Percentiles rank a stretch among this genome's conserved stretches.
Conservation (phyloP, 2,329 filamentous ascomycete species). For the Corinectria fuckeliana region DNA sequence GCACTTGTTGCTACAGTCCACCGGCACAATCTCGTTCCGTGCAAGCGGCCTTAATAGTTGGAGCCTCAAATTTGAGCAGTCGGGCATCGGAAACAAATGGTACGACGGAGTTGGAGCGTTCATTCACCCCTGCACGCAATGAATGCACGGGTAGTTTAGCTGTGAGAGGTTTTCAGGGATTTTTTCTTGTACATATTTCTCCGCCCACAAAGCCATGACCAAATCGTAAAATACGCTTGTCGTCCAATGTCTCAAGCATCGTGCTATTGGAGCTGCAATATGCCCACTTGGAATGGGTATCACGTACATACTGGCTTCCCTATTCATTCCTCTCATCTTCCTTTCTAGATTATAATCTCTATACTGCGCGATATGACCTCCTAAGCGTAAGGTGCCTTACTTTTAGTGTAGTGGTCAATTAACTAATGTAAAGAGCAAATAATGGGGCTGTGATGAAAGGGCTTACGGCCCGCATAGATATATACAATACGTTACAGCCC, state of each 20-base stretch:
- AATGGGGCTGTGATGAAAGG: no score
- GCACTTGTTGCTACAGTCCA: not conserved
- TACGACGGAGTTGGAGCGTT: conserved; percentile 11
- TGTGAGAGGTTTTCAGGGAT: not conserved
- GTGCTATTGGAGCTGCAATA: no score
- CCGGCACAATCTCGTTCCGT: conserved; percentile 1
- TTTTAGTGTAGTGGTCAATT: no score
- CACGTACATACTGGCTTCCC: no score
- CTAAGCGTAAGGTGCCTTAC: no score
- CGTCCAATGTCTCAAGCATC: no score
- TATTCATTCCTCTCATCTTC: no score
- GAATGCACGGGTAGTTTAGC: not conserved
- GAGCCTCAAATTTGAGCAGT: conserved; percentile 11
- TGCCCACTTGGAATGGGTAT: no score
- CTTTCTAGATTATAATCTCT: no score
- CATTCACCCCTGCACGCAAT: conserved; percentile 1
- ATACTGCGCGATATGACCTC: no score
- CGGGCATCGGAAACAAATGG: conserved; percentile 9
- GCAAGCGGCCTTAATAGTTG: conserved; percentile 8
- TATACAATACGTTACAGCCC: not conserved
- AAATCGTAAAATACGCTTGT: not conserved
- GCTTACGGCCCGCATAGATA: no score
- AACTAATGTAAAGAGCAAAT: no score
- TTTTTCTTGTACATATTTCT: conserved; percentile 11
- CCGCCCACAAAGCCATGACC: not conserved